A percentile compares a stretch with the other conserved stretches of the same genome.
Evolutionary conservation across 345 rosid genomes (phyloP).

Genomic region (Zanthoxylum bungeanum): DNA sequence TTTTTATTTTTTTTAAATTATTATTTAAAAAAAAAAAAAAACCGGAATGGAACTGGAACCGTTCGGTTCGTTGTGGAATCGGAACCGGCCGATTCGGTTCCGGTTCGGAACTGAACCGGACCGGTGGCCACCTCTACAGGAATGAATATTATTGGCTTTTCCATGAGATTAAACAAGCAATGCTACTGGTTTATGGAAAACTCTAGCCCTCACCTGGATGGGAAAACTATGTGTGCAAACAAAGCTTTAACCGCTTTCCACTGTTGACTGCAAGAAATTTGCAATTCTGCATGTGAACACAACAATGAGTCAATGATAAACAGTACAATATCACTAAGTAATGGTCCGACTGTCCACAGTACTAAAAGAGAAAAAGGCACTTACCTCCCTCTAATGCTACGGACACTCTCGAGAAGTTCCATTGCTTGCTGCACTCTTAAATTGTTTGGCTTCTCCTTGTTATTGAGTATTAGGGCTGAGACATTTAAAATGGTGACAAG

Average conservation of each 20-base stretch:
- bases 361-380: not conserved
- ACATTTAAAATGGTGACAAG: constrained; percentile 59
- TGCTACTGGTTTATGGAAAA: not conserved
- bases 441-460: constrained; percentile 48
- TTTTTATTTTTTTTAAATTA: too few relatives aligned
- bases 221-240: not conserved
- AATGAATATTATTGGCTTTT: not conserved
- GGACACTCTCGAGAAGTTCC: constrained; percentile 64
- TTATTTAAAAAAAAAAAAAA: too few relatives aligned
- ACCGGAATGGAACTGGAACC: too few relatives aligned
- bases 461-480: constrained; percentile 46
- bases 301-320: constrained; percentile 1
- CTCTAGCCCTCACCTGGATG: constrained; percentile 15
- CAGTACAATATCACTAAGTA: not conserved
- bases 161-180: not conserved
- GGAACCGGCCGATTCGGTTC: too few relatives aligned
- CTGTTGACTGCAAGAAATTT: constrained; percentile 24
- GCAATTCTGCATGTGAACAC: constrained; percentile 30
- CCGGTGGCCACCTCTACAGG: too few relatives aligned
- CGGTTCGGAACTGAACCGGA: too few relatives aligned
- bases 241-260: constrained; percentile 20
- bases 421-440: constrained; percentile 51
- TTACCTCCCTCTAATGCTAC: constrained; percentile 56
- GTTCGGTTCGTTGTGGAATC: too few relatives aligned
- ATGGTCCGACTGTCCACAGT: not conserved